Base-by-base conservation (phyloP, 768 basidiomycete genomes). In the Fomitopsis serialis region DNA sequence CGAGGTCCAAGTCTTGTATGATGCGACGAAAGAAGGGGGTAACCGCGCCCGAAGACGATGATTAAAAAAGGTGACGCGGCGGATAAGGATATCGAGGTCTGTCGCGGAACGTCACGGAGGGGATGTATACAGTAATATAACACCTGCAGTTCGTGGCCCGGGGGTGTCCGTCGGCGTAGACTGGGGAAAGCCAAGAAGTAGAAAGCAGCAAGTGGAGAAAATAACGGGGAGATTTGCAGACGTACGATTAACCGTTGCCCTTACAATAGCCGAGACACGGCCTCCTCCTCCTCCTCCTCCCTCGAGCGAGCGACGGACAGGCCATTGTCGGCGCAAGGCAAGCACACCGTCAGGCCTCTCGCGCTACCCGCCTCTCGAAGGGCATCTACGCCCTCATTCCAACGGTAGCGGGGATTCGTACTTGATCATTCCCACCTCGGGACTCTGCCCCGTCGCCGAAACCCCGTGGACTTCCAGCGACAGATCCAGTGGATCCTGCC, bases 341-440 rank as follows among this genome's bases (percentile, higher is more conserved):
- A 6, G 15, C 37, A 15, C 37, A 17, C 37, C 15, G 19, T 6
- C 37, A 5, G 6, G 15, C 19, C 37, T 40, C 51, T 25, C 21
- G 24, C 40, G 24, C 43, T 15, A 17, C 22, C 37, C 49, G 34
- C 49, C 36, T 13, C 49, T 15, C 37, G 19, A 27, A 7, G 21
- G 7, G 35, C 51, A 22, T 53, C 55, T 58, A 65, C 43, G 58
- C 63, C 60, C 63, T 63, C 63, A 66, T 64, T 61, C 65, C 65
- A 62, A 66, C 58, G 53, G 60, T 55, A 60, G 61, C 54, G 60
- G 60, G 45, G 61, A 62, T 53, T 63, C 64, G 64, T 61, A 66
- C 64, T 64, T 66, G 61, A 63, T 56, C 46, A 54, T 55, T 58
- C 55, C 56, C 47, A 53, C 61, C 50, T 44, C 42, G 52, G 55